A percentile compares a stretch with the other conserved stretches of the same genome.
These are phyloP conservation scores for Fusarium hostae DNA, from an alignment of 2,329 filamentous ascomycete genomes.

Conservation along the genomic window DNA sequence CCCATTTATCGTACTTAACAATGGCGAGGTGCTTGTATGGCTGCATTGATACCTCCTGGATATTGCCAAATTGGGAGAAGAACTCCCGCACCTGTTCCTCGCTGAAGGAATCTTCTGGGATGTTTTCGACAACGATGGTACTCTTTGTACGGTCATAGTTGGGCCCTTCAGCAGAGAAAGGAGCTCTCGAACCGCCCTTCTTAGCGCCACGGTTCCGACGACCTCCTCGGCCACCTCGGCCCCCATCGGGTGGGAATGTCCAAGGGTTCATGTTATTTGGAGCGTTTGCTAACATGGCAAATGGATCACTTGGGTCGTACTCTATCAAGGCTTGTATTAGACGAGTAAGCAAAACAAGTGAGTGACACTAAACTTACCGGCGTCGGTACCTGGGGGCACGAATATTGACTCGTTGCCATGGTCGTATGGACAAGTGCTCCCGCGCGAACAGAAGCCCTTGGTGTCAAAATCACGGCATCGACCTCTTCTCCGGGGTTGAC, in stretches of 20 bases:
- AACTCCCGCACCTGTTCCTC: slow-evolving; percentile 74
- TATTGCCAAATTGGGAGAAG: slow-evolving; percentile 77
- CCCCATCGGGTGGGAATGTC: slow-evolving; percentile 40
- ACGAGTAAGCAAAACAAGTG: not conserved
- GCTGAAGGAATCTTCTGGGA: slow-evolving; percentile 75
- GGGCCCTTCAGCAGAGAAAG: slow-evolving; percentile 73
- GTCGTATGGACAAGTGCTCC: slow-evolving; percentile 74
- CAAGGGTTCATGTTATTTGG: slow-evolving; percentile 35
- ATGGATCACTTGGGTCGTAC: slow-evolving; percentile 49
- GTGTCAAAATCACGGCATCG: slow-evolving; percentile 77
- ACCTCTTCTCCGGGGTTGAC: slow-evolving; percentile 53
- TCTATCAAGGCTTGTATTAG: slow-evolving; percentile 42
- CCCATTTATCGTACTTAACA: slow-evolving; percentile 75
- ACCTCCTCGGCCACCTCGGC: slow-evolving; percentile 49
- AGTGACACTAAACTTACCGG: slow-evolving; percentile 35
- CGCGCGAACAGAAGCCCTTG: slow-evolving; percentile 77
- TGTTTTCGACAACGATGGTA: slow-evolving; percentile 80
- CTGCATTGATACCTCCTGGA: slow-evolving; percentile 73
- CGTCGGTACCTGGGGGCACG: slow-evolving; percentile 47
- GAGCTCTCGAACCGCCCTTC: slow-evolving; percentile 57
- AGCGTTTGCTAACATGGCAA: slow-evolving; percentile 36
- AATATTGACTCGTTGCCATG: slow-evolving; percentile 68
- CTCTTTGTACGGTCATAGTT: slow-evolving; percentile 71
- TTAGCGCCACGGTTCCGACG: slow-evolving; percentile 49
- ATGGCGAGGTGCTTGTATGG: slow-evolving; percentile 74